Conservation (phyloP, 169 alveolate genomes). For the Plasmodium cynomolgi region DNA sequence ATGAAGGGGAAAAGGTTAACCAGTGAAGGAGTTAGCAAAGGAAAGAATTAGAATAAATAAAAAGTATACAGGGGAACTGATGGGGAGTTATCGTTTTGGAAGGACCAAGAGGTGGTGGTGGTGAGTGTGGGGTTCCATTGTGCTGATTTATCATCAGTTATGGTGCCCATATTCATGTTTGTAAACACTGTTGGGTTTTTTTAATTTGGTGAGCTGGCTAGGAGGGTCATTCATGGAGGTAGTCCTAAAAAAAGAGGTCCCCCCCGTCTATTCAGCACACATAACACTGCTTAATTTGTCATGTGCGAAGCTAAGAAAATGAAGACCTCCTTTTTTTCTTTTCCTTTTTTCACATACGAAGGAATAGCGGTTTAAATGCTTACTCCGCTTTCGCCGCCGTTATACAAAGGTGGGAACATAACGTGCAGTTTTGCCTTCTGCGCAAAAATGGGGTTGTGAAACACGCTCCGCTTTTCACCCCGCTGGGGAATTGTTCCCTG, state of each 20-base stretch:
- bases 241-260: neutral
- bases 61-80: neutral
- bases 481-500: neutral
- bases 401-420: neutral
- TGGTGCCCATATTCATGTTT: neutral
- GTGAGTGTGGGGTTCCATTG: neutral
- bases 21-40: neutral
- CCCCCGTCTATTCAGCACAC: neutral
- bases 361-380: neutral
- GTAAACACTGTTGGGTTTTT: neutral
- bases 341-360: neutral
- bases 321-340: neutral
- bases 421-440: neutral
- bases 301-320: neutral
- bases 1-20: neutral
- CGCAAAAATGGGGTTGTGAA: neutral
- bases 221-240: neutral
- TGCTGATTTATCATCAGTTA: neutral
- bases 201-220: neutral
- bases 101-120: neutral
- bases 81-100: neutral
- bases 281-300: neutral
- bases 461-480: neutral
- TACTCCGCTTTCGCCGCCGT: neutral
- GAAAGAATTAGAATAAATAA: neutral